Base-by-base conservation (phyloP, 1,284 basidiomycete genomes). In the Ceratobasidium sp. region DNA sequence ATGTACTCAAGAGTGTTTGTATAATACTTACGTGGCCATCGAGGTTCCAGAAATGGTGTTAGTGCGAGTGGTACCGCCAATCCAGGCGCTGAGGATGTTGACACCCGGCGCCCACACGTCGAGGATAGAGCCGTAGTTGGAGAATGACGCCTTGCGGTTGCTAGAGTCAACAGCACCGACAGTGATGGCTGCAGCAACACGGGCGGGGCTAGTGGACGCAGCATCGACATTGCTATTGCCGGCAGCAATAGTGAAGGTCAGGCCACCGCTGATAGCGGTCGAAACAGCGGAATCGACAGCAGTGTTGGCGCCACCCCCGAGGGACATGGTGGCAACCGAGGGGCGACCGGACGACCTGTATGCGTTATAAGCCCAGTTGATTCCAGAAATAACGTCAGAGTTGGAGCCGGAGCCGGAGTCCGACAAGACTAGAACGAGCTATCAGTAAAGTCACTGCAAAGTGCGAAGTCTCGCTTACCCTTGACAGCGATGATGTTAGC, bases 241-340 rank as follows among this genome's bases (percentile, higher is more conserved):
- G 79, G 97, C 97, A 77, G 96, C 96, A 80, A 98, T 96, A 81
- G 95, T 95, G 83, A 99, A 98, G 89, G 98, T 95, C 77, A 99
- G 89, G 73, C 97, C 97, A 64, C 84, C 82, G 39, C 91, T 89
- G 77, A 98, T 95, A 75, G 97, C 97, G 68, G 10, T 55, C 18
- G 33, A 33, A 33, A 33, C 33, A 33, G 78, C 81, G 18, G 42
- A 64, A 51, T 82, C 81, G 49, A 82, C 66, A 4, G 81, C 56
- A 6, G 71, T 33, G 72, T 77, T 71, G n/a, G 67, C 72, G 1
- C 69, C 60, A 55, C 78, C 79, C 20, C 78, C 79, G 6, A 82
- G 77, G 13, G 73, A 78, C 67, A 82, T 78, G 61, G 70, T 80
- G 23, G 79, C 79, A 15, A 82, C 79, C 28, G 28, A 40, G 85